phyloP scores from a whole-genome alignment of 495 filamentous ascomycete species.

The Hyaloscypha finlandica region DNA sequence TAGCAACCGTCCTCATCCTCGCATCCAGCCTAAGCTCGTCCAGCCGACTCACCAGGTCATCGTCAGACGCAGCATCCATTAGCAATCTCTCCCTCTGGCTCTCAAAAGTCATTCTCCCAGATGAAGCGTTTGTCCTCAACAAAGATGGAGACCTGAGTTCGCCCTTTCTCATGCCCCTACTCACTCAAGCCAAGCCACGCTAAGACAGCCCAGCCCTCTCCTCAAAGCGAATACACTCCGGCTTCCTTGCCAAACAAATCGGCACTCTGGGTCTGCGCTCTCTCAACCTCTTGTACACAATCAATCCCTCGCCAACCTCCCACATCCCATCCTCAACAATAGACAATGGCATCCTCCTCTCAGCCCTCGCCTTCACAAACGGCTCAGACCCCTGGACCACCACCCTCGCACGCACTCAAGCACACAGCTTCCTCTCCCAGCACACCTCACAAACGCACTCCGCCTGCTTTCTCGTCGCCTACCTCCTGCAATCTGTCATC shows the following conservation, averaged over 20 bases:
- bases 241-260: slow-evolving; percentile 15
- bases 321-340: background rate
- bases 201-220: slow-evolving; percentile 9
- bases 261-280: slow-evolving; percentile 13
- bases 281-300: slow-evolving; percentile 32
- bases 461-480: slow-evolving; percentile 50
- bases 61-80: slow-evolving; percentile 10
- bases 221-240: background rate
- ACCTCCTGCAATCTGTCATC: slow-evolving; percentile 54
- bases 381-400: slow-evolving; percentile 56
- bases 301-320: slow-evolving; percentile 21
- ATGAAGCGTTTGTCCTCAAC: slow-evolving; percentile 11
- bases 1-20: slow-evolving; percentile 21
- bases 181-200: background rate
- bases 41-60: background rate
- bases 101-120: slow-evolving; percentile 27
- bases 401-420: slow-evolving; percentile 31
- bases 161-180: background rate
- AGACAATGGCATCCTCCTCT: slow-evolving; percentile 33
- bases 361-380: slow-evolving; percentile 49
- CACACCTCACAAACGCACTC: slow-evolving; percentile 34
- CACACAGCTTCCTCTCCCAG: slow-evolving; percentile 45
- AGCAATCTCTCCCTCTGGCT: slow-evolving; percentile 23
- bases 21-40: slow-evolving; percentile 13
- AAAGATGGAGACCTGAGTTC: slow-evolving; percentile 20